Percentiles rank a stretch among this genome's conserved stretches.
Evolutionary conservation across 345 rosid genomes (phyloP).

Genomic region (Heritiera littoralis): DNA sequence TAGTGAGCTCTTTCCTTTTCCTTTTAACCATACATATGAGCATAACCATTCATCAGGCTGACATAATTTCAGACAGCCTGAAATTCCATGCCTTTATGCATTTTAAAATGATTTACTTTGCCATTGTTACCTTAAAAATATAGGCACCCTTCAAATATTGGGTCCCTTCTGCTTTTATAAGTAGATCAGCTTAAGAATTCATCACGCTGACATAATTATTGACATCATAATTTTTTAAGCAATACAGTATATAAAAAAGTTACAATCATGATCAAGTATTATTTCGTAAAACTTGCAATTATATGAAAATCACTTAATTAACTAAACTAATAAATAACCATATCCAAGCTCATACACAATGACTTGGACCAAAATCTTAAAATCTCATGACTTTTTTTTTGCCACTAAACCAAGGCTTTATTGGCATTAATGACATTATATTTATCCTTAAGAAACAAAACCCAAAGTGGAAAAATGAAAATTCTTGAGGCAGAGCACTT

Average conservation of each 20-base stretch:
- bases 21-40: no score
- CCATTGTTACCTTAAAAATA: neutral
- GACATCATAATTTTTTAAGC: neutral
- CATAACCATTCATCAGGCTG: slow-evolving; percentile 21
- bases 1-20: neutral
- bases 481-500: neutral
- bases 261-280: no score
- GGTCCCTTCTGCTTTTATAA: neutral
- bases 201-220: slow-evolving; percentile 14
- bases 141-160: neutral
- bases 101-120: neutral
- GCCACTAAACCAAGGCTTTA: no score
- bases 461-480: neutral
- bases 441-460: neutral
- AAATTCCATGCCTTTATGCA: neutral
- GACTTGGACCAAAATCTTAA: no score
- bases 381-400: no score
- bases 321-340: no score
- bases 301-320: no score
- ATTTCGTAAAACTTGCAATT: no score
- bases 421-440: no score
- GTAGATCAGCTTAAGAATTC: neutral
- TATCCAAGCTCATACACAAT: no score
- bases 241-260: no score
- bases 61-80: neutral